These are phyloP conservation scores for Limonium bicolor DNA, from an alignment of 148 eudicot genomes.

Conservation along the genomic window DNA sequence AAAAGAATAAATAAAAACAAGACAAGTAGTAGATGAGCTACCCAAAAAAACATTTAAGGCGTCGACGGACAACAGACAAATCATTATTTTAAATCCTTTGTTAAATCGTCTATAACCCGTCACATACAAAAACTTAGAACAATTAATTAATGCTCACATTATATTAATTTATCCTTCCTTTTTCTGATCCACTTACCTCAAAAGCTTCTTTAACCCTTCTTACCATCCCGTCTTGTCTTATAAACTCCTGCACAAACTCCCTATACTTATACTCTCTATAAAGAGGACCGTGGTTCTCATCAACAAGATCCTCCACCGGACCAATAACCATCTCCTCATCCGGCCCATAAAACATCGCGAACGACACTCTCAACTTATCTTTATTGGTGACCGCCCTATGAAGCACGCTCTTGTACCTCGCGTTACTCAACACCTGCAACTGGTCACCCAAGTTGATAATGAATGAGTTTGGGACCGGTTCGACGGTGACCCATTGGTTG, in stretches of 20 bases:
- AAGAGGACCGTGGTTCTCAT: background rate
- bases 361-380: background rate
- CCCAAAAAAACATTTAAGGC: too few relatives aligned
- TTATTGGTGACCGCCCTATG: slow-evolving; percentile 4
- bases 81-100: too few relatives aligned
- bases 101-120: too few relatives aligned
- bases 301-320: background rate
- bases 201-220: slow-evolving; percentile 4
- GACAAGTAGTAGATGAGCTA: too few relatives aligned
- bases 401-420: slow-evolving; percentile 16
- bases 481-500: slow-evolving; percentile 16
- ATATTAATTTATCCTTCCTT: too few relatives aligned
- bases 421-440: slow-evolving; percentile 23
- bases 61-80: too few relatives aligned
- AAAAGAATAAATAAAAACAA: too few relatives aligned
- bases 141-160: too few relatives aligned
- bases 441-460: slow-evolving; percentile 24
- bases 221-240: background rate
- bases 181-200: too few relatives aligned
- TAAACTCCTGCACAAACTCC: slow-evolving; percentile 3
- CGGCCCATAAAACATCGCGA: slow-evolving; percentile 6
- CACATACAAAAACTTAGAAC: too few relatives aligned
- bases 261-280: background rate
- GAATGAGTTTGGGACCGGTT: slow-evolving; percentile 15
- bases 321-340: slow-evolving; percentile 1